These are phyloP conservation scores for Hericium alpestre DNA, from an alignment of 768 basidiomycete species.

Conservation along the genomic window DNA sequence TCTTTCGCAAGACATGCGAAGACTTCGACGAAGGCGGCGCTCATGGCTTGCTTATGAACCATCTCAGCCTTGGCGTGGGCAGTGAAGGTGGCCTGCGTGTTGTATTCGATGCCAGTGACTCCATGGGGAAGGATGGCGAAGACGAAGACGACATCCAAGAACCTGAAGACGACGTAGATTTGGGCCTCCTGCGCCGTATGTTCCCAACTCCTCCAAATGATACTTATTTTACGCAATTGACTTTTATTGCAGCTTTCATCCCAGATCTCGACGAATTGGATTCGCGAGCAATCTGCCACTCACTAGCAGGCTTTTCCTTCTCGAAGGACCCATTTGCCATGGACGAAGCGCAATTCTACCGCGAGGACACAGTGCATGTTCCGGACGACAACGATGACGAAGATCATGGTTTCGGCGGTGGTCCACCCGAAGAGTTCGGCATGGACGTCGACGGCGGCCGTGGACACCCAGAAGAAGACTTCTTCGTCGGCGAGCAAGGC, in stretches of 20 bases:
- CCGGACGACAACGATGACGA: constrained; percentile 37
- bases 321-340: constrained; percentile 51
- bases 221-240: not conserved
- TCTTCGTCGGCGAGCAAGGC: constrained; percentile 56
- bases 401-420: constrained; percentile 26
- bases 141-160: constrained; percentile 67
- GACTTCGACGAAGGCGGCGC: constrained; percentile 99
- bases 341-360: constrained; percentile 54
- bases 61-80: constrained; percentile 68
- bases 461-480: constrained; percentile 41
- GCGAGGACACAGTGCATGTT: constrained; percentile 35
- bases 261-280: constrained; percentile 57
- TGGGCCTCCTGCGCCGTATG: constrained; percentile 53
- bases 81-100: constrained; percentile 77
- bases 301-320: constrained; percentile 76
- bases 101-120: constrained; percentile 94
- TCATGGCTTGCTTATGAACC: constrained; percentile 93
- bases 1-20: constrained; percentile 95
- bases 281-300: constrained; percentile 67
- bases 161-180: constrained; percentile 55
- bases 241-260: constrained; percentile 52
- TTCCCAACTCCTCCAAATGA: constrained; percentile 1
- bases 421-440: constrained; percentile 26
- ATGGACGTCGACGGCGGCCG: constrained; percentile 29
- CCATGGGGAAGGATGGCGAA: constrained; percentile 59